Evolutionary conservation across 2,329 filamentous ascomycete species (phyloP), one percentile per base, ranked within the genome.

Genomic region (Beauveria rudraprayagi): DNA sequence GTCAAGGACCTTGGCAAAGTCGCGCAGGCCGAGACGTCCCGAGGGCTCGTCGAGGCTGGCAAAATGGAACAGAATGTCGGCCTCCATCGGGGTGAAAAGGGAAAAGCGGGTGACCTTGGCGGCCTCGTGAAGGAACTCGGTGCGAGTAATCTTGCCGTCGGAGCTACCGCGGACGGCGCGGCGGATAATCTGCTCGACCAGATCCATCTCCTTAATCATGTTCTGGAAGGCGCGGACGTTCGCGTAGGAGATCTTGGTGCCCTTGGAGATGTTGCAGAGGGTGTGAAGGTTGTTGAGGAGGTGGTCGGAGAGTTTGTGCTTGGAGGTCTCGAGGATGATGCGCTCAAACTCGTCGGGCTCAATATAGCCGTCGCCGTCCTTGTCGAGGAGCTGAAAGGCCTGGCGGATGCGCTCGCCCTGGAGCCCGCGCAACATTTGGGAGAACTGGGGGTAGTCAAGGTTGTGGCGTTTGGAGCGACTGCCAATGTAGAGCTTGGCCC

Each of bases 151-250:
- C 78, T 91, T 96, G 71, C 92, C 91, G 73, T 99, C 94, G 11
- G 78, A 67, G 73, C 90, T 95, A 78, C 92, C 92, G 68, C 80
- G 78, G 65, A 91, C 90, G 43, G 94, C 94, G 70, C 91, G 91
- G 67, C 91, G 87, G 66, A 99, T 84, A 71, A 99, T 92, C 66
- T 96, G 80, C 78, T 99, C 94, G 55, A 97, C 91, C 69, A 97
- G 83, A 70, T 99, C 94, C 91, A 99, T 97, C 77, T 97, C 92
- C 70, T 90, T 88, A 68, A 99, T 93, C 76, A 99, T 88, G 73
- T 99, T 99, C 79, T 96, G 92, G 79, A 99, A 99, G 43, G 94
- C 94, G 66, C 94, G 87, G 37, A 99, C 94, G 72, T 96, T 97
- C 73, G 94, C 92, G 72, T 99, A 99, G 7, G 92, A 97, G 68